Evolutionary conservation across 306 rosid species (phyloP).

Genomic region (Begonia fuchsioides): DNA sequence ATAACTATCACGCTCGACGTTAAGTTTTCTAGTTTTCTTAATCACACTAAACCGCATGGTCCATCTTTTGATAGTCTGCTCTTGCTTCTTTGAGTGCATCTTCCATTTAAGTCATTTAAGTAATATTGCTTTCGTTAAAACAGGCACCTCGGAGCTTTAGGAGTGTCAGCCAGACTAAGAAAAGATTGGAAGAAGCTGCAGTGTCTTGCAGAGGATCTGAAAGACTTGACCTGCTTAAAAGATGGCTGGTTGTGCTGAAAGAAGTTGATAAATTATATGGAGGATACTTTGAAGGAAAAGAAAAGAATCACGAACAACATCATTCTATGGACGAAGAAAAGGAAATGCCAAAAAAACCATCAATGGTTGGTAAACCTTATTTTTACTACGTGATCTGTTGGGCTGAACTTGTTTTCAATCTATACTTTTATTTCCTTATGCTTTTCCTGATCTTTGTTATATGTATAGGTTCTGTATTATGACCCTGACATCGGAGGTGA

Average conservation of each 20-base stretch:
- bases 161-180: slow-evolving; percentile 52
- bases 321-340: slow-evolving; percentile 37
- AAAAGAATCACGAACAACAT: slow-evolving; percentile 36
- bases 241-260: slow-evolving; percentile 79
- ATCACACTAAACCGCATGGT: no score
- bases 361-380: slow-evolving; percentile 32
- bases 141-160: slow-evolving; percentile 58
- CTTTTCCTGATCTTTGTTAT: slow-evolving; percentile 4
- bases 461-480: slow-evolving; percentile 53
- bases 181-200: slow-evolving; percentile 87
- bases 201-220: slow-evolving; percentile 54
- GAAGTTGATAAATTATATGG: slow-evolving; percentile 49
- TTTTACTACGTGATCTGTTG: no score
- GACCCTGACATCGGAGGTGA: slow-evolving; percentile 78
- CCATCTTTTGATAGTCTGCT: no score
- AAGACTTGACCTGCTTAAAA: slow-evolving; percentile 57
- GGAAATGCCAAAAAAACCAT: slow-evolving; percentile 50
- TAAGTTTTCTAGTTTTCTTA: no score
- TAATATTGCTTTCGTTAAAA: no score
- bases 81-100: no score
- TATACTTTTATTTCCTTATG: not conserved
- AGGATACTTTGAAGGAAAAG: slow-evolving; percentile 34
- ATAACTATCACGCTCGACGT: no score
- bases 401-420: not conserved
- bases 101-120: no score